These are phyloP conservation scores for Gyrodon lividus DNA, from an alignment of 768 basidiomycete species.

Conservation along the genomic window DNA sequence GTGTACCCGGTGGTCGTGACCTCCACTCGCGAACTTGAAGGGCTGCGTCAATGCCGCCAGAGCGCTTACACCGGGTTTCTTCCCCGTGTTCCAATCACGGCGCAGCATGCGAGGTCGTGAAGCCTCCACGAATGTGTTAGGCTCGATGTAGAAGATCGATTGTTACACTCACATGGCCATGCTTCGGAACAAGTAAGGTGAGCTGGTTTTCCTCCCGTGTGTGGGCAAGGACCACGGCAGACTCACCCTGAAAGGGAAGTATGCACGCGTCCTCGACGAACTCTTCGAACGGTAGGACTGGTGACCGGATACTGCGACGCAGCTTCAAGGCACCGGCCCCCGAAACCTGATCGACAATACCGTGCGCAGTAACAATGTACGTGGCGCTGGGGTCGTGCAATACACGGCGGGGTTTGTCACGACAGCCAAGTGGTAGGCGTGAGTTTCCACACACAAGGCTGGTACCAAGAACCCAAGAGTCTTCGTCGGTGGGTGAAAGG, in stretches of 20 bases:
- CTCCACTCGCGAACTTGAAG: conserved; percentile 46
- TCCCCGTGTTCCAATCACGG: conserved; percentile 35
- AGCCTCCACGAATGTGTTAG: conserved; percentile 12
- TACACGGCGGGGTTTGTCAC: conserved; percentile 43
- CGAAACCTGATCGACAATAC: conserved; percentile 33
- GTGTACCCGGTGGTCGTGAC: conserved; percentile 48
- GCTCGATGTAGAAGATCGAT: not conserved
- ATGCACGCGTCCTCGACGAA: conserved; percentile 45
- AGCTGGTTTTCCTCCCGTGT: conserved; percentile 37
- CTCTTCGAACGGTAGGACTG: conserved; percentile 25
- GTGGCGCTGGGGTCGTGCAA: conserved; percentile 20
- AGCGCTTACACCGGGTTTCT: conserved; percentile 43
- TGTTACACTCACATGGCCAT: conserved; percentile 23
- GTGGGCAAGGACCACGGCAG: conserved; percentile 38
- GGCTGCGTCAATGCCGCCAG: conserved; percentile 42
- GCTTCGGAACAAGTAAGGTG: conserved; percentile 18
- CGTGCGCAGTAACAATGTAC: conserved; percentile 39
- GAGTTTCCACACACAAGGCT: conserved; percentile 1
- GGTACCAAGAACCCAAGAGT: not conserved
- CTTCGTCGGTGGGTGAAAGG: not conserved
- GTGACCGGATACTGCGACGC: conserved; percentile 17
- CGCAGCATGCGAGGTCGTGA: conserved; percentile 11
- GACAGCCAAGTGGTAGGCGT: conserved; percentile 22
- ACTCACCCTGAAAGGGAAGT: conserved; percentile 23
- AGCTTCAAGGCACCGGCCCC: conserved; percentile 20